Conservation (phyloP, 1,284 basidiomycete genomes). For the Cryptococcus maquisensis region DNA sequence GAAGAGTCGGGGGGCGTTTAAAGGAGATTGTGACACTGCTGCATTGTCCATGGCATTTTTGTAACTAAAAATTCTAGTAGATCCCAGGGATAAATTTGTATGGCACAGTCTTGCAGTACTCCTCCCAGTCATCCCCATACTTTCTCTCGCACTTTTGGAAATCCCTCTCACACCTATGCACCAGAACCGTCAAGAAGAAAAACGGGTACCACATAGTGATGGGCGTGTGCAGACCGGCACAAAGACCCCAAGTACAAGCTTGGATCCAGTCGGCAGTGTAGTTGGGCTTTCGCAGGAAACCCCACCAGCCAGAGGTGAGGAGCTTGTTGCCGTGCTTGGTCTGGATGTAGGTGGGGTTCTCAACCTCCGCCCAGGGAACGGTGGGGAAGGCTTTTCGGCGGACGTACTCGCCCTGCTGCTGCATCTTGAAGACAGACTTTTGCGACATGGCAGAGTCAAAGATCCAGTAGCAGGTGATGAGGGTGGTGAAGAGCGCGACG, state of each 20-base stretch:
- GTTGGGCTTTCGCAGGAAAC: slow-evolving; percentile 69
- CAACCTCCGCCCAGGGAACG: slow-evolving; percentile 76
- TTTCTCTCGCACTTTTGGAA: slow-evolving; percentile 90
- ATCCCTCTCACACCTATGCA: slow-evolving; percentile 83
- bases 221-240: slow-evolving; percentile 72
- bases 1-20: too few species aligned
- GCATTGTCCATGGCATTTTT: too few species aligned
- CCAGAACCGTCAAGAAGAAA: slow-evolving; percentile 85
- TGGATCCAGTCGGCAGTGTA: slow-evolving; percentile 56
- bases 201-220: slow-evolving; percentile 95
- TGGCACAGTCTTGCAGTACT: slow-evolving; percentile 75
- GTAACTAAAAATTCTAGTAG: slow-evolving; percentile 41
- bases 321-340: slow-evolving; percentile 76
- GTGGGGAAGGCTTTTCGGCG: slow-evolving; percentile 92
- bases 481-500: slow-evolving; percentile 52
- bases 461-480: slow-evolving; percentile 79
- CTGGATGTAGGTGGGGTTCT: slow-evolving; percentile 87
- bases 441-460: slow-evolving; percentile 92
- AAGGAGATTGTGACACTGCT: too few species aligned
- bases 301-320: slow-evolving; percentile 56
- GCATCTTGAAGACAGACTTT: slow-evolving; percentile 97
- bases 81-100: slow-evolving; percentile 79
- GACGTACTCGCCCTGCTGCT: slow-evolving; percentile 80
- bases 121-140: slow-evolving; percentile 93
- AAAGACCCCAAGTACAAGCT: slow-evolving; percentile 84